These are phyloP conservation scores for Datura wrightii DNA, from an alignment of 257 asterid species.

Conservation along the genomic window DNA sequence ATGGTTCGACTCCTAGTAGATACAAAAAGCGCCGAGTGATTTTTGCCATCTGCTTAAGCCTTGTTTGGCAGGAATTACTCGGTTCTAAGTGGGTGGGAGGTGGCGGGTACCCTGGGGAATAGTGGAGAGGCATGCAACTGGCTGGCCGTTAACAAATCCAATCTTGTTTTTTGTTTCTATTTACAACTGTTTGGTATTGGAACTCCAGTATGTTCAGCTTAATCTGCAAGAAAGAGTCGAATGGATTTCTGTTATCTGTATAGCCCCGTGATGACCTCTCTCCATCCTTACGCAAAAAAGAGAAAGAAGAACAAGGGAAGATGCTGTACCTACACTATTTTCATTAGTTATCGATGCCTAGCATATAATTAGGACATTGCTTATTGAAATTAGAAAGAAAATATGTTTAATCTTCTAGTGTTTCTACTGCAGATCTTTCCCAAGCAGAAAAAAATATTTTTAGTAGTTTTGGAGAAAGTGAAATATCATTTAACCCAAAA, in stretches of 20 bases:
- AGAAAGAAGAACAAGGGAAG: background rate
- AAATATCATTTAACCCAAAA: background rate
- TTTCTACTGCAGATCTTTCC: background rate
- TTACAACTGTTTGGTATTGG: background rate
- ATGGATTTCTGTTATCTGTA: background rate
- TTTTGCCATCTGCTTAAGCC: background rate
- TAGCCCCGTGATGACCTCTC: background rate
- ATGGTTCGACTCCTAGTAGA: background rate
- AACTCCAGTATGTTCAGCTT: constrained; percentile 3
- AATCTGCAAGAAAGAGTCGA: background rate
- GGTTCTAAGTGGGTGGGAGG: background rate
- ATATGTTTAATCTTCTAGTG: background rate
- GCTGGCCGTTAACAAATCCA: background rate
- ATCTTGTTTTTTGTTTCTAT: background rate
- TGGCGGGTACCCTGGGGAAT: background rate
- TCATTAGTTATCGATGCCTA: background rate
- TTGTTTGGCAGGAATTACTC: background rate
- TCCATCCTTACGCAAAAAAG: background rate
- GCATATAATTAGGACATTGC: background rate
- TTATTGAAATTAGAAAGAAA: background rate
- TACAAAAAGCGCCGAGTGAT: background rate
- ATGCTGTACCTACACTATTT: background rate
- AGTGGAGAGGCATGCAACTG: background rate
- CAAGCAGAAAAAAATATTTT: background rate
- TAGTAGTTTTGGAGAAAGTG: background rate